Base-by-base conservation (phyloP, 257 asterid species). In the Apocynum venetum region DNA sequence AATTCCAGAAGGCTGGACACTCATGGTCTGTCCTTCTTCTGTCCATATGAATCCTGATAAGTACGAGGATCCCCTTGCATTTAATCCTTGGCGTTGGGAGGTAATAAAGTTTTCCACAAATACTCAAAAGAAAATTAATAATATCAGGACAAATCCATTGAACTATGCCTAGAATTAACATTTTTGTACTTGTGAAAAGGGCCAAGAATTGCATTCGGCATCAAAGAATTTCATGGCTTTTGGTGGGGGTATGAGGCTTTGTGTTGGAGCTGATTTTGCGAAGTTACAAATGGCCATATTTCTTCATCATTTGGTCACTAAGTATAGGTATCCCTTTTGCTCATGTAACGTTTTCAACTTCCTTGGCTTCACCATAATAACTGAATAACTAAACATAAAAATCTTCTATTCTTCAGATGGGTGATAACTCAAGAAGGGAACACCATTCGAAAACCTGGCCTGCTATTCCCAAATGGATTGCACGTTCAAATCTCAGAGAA, bases 221-320 rank as follows among this genome's bases (percentile, higher is more conserved):
- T 78, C 77, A 3, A 78, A 61, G 6, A 61, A 49, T 4, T 78
- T 78, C 77, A 78, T 78, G 81, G 81, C 81, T 2, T 78, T 78
- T 63, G 77, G 81, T 6, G 81, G 81, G 2, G 81, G 77, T 47
- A n/a, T 35, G 20, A 72, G 82, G 25, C 68, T 79, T 2, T 79
- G 82, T 49, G 73, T 49, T 4, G 78, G 74, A 7, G 82, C 78
- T 41, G 78, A 79, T 25, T 67, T 73, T 15, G 78, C 82, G 1
- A 79, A 73, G 56, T 20, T 79, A 4, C 74, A 73, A 19, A 72
- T 72, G n/a, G 72, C 78, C 14, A 64, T 79, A 20, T 72, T 79
- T 51, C 59, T 79, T 9, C 82, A 73, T 41, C 35, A 73, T 60
- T 44, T 79, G 3, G 73, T 73, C 3, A 73, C 78, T 14, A 73